phyloP scores from a whole-genome alignment of 139 green algal genomes.

The Mesotaenium endlicherianum region DNA sequence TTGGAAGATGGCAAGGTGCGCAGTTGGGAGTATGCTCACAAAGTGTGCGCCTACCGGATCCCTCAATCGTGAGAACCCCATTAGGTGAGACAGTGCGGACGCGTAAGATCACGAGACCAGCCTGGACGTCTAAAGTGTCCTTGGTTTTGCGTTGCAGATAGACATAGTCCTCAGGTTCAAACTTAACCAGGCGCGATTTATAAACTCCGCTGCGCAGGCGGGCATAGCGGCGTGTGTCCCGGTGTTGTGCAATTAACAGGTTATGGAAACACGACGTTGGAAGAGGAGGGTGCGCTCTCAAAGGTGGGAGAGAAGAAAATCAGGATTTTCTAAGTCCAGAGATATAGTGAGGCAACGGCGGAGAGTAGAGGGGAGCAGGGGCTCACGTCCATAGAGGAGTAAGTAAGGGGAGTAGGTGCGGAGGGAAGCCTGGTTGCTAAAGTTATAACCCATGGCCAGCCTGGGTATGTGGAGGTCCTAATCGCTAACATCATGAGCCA shows the following conservation, averaged over 20 bases:
- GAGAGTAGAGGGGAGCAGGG: slow-evolving; percentile 6
- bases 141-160: slow-evolving; percentile 1
- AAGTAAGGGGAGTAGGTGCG: slow-evolving; percentile 21
- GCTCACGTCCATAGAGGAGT: slow-evolving; percentile 22
- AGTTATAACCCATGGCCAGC: slow-evolving; percentile 51
- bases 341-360: background rate
- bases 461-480: slow-evolving; percentile 39
- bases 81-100: background rate
- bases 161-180: no score
- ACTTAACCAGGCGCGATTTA: no score
- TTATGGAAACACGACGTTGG: slow-evolving; percentile 8
- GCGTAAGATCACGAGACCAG: background rate
- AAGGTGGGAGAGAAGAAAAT: background rate
- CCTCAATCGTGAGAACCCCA: background rate
- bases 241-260: slow-evolving; percentile 26
- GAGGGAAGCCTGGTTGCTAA: slow-evolving; percentile 22
- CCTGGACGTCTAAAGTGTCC: slow-evolving; percentile 7
- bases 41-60: no score
- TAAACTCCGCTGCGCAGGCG: no score
- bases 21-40: no score
- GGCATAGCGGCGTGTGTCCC: slow-evolving; percentile 10
- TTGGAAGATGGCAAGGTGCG: no score
- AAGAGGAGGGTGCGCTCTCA: background rate
- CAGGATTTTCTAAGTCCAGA: background rate
- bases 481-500: background rate